Evolutionary conservation across 306 rosid genomes (phyloP), one percentile per base, ranked within the genome.

Genomic region (Echinosophora koreensis): DNA sequence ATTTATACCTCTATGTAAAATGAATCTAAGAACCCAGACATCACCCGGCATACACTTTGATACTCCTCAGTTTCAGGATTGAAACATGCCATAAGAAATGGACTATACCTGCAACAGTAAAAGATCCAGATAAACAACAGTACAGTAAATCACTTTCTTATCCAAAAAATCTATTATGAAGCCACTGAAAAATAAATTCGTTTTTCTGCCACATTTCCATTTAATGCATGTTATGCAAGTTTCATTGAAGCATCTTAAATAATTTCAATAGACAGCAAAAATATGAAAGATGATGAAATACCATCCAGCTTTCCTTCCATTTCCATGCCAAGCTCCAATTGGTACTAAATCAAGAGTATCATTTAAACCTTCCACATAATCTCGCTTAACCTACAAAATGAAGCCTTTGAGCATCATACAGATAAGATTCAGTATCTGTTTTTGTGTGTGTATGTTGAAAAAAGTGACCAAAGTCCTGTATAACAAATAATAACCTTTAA

Each of bases 281-380:
- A 18, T 58, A 14, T 37, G 14, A 41, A 39, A 67, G 54, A 62
- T 3, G 49, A 76, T 64, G 51, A 22, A 22, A 22, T 86, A 93
- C 98, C 97, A 91, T 87, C 97, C 98, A 41, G 94, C 96, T 81
- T 94, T 94, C 87, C 98, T 94, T 80, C 98, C 97, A 72, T 94
- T 94, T 80, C 97, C 98, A 86, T 94, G 88, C 98, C 98, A 94
- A 41, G 96, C 98, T 78, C 96, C 98, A 62, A 94, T 89, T 32
- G 98, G 97, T 41, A 94, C 97, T 82, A 94, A 86, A 86, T 94
- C 98, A 82, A 94, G 96, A 77, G 94, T 83, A 69, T 94, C 98
- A 66, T 84, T 81, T 58, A 86, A 85, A 37, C 97, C 98, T 66
- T 94, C 97, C 56, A 94, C 87, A 78, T 94, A 94, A 76, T 94